These are phyloP conservation scores for Lagenidium sp. DNA, from an alignment of 352 stramenopile genomes.

Conservation along the genomic window DNA sequence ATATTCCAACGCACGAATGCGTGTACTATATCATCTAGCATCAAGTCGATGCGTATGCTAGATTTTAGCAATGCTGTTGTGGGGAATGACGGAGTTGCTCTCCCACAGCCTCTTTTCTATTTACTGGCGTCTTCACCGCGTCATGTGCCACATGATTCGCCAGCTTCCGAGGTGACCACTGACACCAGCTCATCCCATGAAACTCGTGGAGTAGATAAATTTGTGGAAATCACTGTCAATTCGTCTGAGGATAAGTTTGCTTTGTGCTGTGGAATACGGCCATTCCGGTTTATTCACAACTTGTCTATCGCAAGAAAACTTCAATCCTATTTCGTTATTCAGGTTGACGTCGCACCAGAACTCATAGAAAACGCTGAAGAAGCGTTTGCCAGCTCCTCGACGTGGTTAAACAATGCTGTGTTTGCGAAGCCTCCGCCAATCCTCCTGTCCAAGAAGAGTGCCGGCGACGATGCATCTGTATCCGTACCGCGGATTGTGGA, in stretches of 20 bases:
- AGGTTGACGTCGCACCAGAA: conserved; percentile 31
- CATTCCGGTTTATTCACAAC: conserved; percentile 70
- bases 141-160: too few species aligned
- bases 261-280: conserved; percentile 41
- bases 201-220: neutral
- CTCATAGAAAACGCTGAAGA: conserved; percentile 48
- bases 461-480: too few species aligned
- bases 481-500: too few species aligned
- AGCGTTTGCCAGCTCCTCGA: conserved; percentile 31
- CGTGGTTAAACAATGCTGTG: conserved; percentile 44
- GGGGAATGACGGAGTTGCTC: conserved; percentile 1
- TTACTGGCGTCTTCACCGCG: conserved; percentile 13
- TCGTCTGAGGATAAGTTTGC: conserved; percentile 42
- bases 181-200: too few species aligned
- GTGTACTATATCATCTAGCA: conserved; percentile 42
- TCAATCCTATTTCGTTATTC: conserved; percentile 50
- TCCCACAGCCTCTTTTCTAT: conserved; percentile 32
- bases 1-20: conserved; percentile 49
- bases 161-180: too few species aligned
- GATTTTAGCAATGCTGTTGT: conserved; percentile 56
- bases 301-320: conserved; percentile 52
- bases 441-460: conserved; percentile 4
- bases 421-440: conserved; percentile 19
- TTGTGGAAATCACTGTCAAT: conserved; percentile 48
- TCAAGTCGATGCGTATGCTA: conserved; percentile 52